These are phyloP conservation scores for Crucibulum laeve DNA, from an alignment of 768 basidiomycete species.

Conservation along the genomic window DNA sequence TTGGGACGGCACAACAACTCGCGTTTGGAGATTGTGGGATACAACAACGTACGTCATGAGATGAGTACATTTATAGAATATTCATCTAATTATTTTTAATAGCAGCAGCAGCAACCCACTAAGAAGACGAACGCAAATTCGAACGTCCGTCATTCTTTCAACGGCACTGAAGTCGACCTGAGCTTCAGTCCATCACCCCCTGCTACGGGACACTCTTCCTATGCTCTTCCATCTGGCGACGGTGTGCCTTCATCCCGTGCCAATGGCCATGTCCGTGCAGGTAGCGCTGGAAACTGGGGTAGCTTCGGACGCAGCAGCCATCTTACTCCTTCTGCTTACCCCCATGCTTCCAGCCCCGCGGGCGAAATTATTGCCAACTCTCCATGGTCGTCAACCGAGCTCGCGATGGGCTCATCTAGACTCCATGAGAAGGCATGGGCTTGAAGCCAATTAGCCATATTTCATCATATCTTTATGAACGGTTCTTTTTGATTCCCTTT, in stretches of 20 bases:
- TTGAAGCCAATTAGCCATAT: constrained; percentile 20
- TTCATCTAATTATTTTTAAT: constrained; percentile 4
- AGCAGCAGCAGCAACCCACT: constrained; percentile 32
- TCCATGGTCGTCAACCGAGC: constrained; percentile 56
- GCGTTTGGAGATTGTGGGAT: constrained; percentile 70
- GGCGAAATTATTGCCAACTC: constrained; percentile 52
- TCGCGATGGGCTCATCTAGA: constrained; percentile 39
- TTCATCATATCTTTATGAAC: constrained; percentile 17
- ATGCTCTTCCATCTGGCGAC: constrained; percentile 37
- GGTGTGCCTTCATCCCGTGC: constrained; percentile 34
- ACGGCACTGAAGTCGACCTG: constrained; percentile 62
- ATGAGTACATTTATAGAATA: constrained; percentile 2
- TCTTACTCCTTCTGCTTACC: constrained; percentile 44
- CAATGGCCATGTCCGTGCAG: constrained; percentile 70
- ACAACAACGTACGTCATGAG: constrained; percentile 50
- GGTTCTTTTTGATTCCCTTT: constrained; percentile 24
- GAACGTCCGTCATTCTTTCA: constrained; percentile 70
- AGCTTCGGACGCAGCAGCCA: constrained; percentile 52
- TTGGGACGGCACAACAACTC: constrained; percentile 72
- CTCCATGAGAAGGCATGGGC: constrained; percentile 61
- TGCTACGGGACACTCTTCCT: constrained; percentile 39
- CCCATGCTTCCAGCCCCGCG: constrained; percentile 53
- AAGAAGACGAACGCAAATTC: constrained; percentile 46
- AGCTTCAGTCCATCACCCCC: constrained; percentile 57
- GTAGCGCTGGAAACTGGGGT: constrained; percentile 80